A percentile compares a stretch with the other conserved stretches of the same genome.
Conservation (phyloP, 495 filamentous ascomycete species). For the Penicillium robsamsonii region DNA sequence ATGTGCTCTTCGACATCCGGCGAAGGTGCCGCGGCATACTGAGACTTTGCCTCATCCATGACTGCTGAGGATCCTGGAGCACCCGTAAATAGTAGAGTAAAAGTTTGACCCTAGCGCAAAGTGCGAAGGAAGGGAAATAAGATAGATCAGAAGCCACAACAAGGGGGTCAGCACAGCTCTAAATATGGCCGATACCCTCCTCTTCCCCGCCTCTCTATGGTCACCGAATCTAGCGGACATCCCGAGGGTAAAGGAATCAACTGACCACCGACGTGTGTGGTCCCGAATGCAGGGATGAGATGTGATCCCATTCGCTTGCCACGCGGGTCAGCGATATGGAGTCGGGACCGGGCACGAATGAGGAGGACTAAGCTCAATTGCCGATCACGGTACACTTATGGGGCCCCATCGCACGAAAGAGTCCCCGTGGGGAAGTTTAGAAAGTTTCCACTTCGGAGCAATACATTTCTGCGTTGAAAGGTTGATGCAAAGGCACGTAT, state of each 20-base stretch:
- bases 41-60: slow-evolving; percentile 13
- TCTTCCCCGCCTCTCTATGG: neutral
- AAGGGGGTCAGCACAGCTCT: neutral
- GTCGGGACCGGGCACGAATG: slow-evolving; percentile 9
- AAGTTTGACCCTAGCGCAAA: neutral
- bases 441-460: neutral
- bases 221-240: neutral
- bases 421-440: slow-evolving; percentile 2
- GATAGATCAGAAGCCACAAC: neutral
- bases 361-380: neutral
- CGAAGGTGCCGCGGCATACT: slow-evolving; percentile 5
- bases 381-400: slow-evolving; percentile 10
- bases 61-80: neutral
- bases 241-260: neutral
- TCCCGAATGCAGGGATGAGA: neutral
- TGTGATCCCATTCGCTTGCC: slow-evolving; percentile 1
- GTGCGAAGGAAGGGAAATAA: neutral
- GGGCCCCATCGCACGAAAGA: slow-evolving; percentile 1
- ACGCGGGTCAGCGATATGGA: slow-evolving; percentile 6
- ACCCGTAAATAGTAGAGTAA: neutral
- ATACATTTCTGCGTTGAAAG: neutral
- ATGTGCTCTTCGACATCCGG: slow-evolving; percentile 45
- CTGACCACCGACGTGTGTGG: slow-evolving; percentile 1
- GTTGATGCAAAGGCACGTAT: neutral
- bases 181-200: neutral